Evolutionary conservation across 345 rosid genomes (phyloP).

Genomic region (Lepidium sativum): DNA sequence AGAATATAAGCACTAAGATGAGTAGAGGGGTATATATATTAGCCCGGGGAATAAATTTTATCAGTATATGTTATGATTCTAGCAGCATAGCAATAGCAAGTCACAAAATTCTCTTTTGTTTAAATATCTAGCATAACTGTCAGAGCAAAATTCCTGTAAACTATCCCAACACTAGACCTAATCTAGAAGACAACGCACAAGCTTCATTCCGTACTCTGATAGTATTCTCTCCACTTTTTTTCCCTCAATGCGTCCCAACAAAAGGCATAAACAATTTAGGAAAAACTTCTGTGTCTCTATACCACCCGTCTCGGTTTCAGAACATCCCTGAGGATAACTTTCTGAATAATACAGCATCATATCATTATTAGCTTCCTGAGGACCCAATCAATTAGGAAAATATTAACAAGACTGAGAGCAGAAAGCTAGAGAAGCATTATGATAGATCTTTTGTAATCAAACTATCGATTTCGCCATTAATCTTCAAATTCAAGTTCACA

Average conservation of each 20-base stretch:
- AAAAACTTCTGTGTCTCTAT: conserved; percentile 72
- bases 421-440: conserved; percentile 5
- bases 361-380: conserved; percentile 24
- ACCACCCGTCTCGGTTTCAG: conserved; percentile 39
- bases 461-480: no score
- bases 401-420: neutral
- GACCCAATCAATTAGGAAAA: conserved; percentile 16
- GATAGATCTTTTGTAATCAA: no score
- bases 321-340: conserved; percentile 35
- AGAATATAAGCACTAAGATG: conserved; percentile 7
- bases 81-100: conserved; percentile 1
- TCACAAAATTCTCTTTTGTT: neutral
- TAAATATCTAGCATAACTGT: neutral
- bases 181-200: conserved; percentile 51
- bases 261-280: conserved; percentile 77
- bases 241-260: conserved; percentile 71
- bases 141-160: neutral
- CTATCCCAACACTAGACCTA: conserved; percentile 42
- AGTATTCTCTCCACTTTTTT: conserved; percentile 49
- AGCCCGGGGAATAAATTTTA: neutral
- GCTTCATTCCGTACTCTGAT: conserved; percentile 58
- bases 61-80: neutral
- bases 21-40: neutral
- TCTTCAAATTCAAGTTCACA: no score
- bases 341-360: conserved; percentile 56